Percentiles rank a stretch among this genome's conserved stretches.
Conservation (phyloP, 352 stramenopile species). For the Phytopythium montanum region DNA sequence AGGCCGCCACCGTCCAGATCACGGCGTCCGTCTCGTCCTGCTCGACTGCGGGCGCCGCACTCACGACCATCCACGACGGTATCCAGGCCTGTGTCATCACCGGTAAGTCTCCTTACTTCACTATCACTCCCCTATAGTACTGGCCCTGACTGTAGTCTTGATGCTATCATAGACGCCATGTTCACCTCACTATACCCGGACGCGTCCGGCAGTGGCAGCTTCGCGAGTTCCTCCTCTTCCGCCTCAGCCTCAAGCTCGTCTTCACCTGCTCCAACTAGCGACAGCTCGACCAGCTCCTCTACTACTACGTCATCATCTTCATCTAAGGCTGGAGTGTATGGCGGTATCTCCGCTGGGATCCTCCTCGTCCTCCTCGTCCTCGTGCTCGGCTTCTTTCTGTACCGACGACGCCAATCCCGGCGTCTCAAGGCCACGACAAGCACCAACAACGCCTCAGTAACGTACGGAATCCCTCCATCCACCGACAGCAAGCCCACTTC, state of each 20-base stretch:
- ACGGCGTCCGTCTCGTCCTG: slow-evolving; percentile 20
- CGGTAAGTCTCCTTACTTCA: slow-evolving; percentile 9
- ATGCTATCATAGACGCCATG: slow-evolving; percentile 12
- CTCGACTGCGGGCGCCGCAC: slow-evolving; percentile 14
- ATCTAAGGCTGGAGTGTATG: slow-evolving; percentile 18
- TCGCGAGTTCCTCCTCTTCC: slow-evolving; percentile 8
- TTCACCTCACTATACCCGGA: slow-evolving; percentile 27
- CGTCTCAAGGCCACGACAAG: neutral
- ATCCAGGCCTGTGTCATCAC: slow-evolving; percentile 25
- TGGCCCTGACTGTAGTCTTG: neutral
- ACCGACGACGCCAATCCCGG: slow-evolving; percentile 14
- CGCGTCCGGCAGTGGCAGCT: slow-evolving; percentile 1
- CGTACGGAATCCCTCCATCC: slow-evolving; percentile 1
- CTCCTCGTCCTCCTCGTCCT: slow-evolving; percentile 16
- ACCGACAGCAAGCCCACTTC: neutral
- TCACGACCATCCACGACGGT: slow-evolving; percentile 14
- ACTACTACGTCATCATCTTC: slow-evolving; percentile 8
- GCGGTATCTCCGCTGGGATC: slow-evolving; percentile 13
- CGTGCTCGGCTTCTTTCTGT: slow-evolving; percentile 23
- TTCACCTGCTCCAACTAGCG: slow-evolving; percentile 3
- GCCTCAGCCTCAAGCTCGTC: slow-evolving; percentile 5
- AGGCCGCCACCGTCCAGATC: slow-evolving; percentile 23
- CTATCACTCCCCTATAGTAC: neutral
- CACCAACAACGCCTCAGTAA: neutral
- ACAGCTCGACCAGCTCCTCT: slow-evolving; percentile 8